Evolutionary conservation across 2,329 filamentous ascomycete genomes (phyloP).

Genomic region (Myriosclerotinia curreyana): DNA sequence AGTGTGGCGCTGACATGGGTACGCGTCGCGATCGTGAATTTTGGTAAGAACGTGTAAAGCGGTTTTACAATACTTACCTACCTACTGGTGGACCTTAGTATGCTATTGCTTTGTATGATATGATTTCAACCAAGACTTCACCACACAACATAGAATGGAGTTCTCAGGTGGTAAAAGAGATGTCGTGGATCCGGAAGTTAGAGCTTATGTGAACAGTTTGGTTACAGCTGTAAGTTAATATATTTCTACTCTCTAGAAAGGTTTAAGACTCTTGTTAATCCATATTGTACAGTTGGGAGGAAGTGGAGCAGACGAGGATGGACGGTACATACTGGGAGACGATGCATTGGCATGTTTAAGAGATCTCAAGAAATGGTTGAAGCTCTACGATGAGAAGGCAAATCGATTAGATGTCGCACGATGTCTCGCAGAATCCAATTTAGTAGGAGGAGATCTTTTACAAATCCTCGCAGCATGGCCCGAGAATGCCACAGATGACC

Average conservation of each 20-base stretch:
- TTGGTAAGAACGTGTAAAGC: constrained; percentile 29
- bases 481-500: constrained; percentile 67
- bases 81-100: too few species aligned
- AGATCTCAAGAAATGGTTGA: constrained; percentile 93
- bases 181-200: constrained; percentile 85
- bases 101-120: too few species aligned
- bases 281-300: constrained; percentile 72
- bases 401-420: constrained; percentile 93
- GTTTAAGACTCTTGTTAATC: constrained; percentile 21
- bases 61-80: too few species aligned
- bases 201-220: constrained; percentile 89
- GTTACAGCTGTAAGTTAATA: constrained; percentile 67
- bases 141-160: constrained; percentile 50
- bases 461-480: constrained; percentile 85
- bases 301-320: constrained; percentile 72
- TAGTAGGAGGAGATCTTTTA: constrained; percentile 85
- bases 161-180: constrained; percentile 50
- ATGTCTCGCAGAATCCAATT: constrained; percentile 85
- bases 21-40: constrained; percentile 19
- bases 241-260: constrained; percentile 22
- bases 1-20: constrained; percentile 13
- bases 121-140: neutral
- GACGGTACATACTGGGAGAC: constrained; percentile 84
- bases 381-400: constrained; percentile 87
- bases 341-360: constrained; percentile 88